These are phyloP conservation scores for Liquidambar formosana DNA, from an alignment of 164 flowering plant genomes.

Conservation along the genomic window DNA sequence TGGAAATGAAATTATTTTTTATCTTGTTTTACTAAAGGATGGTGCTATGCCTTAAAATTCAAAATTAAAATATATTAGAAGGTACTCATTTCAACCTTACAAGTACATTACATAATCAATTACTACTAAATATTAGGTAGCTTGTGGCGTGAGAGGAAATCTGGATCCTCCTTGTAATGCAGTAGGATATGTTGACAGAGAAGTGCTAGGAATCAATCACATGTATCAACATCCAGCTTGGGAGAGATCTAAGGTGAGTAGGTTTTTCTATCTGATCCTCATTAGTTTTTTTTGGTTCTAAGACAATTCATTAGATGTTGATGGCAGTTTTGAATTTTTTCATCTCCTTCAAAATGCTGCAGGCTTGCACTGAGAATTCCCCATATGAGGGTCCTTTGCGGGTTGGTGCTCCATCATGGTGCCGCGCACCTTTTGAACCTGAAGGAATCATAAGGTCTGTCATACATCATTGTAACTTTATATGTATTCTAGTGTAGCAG, in stretches of 20 bases:
- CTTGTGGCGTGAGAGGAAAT: slow-evolving; percentile 70
- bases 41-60: not conserved
- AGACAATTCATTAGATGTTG: not conserved
- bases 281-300: not conserved
- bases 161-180: slow-evolving; percentile 93
- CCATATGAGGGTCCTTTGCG: slow-evolving; percentile 74
- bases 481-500: not conserved
- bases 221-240: slow-evolving; percentile 87
- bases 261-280: not conserved
- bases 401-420: slow-evolving; percentile 83
- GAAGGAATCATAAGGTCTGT: slow-evolving; percentile 84
- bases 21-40: not conserved
- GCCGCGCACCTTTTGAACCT: slow-evolving; percentile 90
- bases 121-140: slow-evolving; percentile 41
- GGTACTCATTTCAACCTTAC: not conserved
- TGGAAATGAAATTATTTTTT: not conserved
- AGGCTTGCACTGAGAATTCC: slow-evolving; percentile 78
- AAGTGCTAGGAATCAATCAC: slow-evolving; percentile 69
- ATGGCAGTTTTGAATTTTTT: slow-evolving; percentile 8
- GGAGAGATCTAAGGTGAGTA: slow-evolving; percentile 75
- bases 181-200: slow-evolving; percentile 75
- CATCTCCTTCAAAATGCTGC: slow-evolving; percentile 27
- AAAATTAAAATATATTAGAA: not conserved
- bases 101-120: not conserved
- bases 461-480: not conserved